Conservation (phyloP, 75 land plant genomes). For the Chamaecyparis obtusa region DNA sequence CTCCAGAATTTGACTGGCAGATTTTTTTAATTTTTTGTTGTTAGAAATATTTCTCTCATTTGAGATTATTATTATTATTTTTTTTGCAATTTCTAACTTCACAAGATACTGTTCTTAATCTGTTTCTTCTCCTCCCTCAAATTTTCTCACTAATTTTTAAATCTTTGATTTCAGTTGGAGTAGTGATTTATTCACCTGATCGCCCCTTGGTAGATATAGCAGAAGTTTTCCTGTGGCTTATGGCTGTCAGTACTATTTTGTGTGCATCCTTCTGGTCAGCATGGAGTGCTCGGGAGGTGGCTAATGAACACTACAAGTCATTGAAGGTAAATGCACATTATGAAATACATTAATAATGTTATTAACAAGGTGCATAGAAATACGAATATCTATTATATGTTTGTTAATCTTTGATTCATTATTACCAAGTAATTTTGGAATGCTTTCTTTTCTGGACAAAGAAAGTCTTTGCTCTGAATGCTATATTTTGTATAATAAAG, state of each 20-base stretch:
- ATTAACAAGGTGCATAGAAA: neutral
- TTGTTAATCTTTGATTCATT: neutral
- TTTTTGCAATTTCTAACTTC: neutral
- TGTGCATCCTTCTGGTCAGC: slow-evolving; percentile 96
- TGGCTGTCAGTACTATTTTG: slow-evolving; percentile 90
- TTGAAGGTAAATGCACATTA: slow-evolving; percentile 41
- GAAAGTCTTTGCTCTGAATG: neutral
- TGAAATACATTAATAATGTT: neutral
- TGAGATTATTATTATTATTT: neutral
- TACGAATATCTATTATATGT: neutral
- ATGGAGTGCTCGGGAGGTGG: slow-evolving; percentile 76
- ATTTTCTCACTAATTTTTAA: neutral
- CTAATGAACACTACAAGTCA: slow-evolving; percentile 59
- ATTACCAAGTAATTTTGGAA: neutral
- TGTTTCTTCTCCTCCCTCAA: neutral
- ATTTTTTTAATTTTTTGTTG: neutral
- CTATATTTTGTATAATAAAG: neutral
- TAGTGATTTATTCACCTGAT: slow-evolving; percentile 76
- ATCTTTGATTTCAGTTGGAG: slow-evolving; percentile 52
- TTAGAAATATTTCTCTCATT: neutral
- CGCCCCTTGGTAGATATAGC: slow-evolving; percentile 85
- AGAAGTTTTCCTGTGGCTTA: slow-evolving; percentile 91
- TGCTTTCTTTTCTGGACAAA: neutral
- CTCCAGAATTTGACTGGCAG: neutral
- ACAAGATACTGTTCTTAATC: neutral